Percentiles rank a stretch among this genome's conserved stretches.
These are phyloP conservation scores for Rhodocollybia butyracea DNA, from an alignment of 768 basidiomycete species.

Conservation along the genomic window DNA sequence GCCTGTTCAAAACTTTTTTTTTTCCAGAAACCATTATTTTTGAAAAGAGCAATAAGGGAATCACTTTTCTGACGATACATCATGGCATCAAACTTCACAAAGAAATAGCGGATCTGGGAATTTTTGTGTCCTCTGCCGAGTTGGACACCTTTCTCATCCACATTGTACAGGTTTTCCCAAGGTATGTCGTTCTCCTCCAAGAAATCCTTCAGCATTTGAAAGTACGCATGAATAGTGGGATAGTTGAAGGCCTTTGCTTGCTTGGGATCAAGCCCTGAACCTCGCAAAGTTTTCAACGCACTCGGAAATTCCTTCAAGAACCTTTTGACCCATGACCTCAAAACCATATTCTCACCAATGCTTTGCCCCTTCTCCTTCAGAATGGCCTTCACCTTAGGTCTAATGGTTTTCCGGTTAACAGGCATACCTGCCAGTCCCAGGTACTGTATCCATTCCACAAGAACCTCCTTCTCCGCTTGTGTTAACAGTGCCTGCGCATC, in stretches of 20 bases:
- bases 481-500: background rate
- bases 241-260: conserved; percentile 30
- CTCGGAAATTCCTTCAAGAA: background rate
- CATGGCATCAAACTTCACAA: conserved; percentile 14
- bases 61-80: conserved; percentile 23
- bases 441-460: background rate
- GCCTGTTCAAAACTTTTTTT: too few species aligned
- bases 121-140: conserved; percentile 20
- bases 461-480: background rate
- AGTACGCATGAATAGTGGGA: conserved; percentile 23
- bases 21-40: too few species aligned
- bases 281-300: background rate
- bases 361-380: background rate
- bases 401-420: background rate
- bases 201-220: conserved; percentile 17
- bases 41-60: too few species aligned
- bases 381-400: background rate
- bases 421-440: background rate
- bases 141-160: conserved; percentile 28
- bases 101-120: conserved; percentile 17
- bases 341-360: background rate
- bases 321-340: background rate
- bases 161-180: conserved; percentile 24
- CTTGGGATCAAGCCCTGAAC: conserved; percentile 29
- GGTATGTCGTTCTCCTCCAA: conserved; percentile 21